Evolutionary conservation across 176 grass and related monocot species (phyloP).

Genomic region (Hyparrhenia diplandra): DNA sequence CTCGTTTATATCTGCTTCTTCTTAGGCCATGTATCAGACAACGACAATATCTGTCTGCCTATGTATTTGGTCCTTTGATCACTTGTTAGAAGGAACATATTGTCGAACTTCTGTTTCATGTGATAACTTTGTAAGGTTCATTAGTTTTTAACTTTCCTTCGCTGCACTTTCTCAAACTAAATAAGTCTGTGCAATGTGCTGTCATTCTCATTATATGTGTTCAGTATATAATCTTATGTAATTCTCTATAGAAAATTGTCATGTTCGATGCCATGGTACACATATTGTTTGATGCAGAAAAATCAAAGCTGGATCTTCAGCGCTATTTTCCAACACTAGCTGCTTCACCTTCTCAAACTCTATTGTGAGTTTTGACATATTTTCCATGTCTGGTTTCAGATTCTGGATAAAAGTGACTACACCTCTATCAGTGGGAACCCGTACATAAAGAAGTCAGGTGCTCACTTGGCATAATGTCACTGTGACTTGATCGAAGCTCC

Average conservation of each 20-base stretch:
- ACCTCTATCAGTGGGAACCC: constrained; percentile 67
- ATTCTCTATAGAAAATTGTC: background rate
- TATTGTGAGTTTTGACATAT: background rate
- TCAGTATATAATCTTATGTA: background rate
- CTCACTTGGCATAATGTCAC: background rate
- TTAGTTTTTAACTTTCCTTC: background rate
- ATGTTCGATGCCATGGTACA: background rate
- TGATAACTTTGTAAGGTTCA: background rate
- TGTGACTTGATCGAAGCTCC: background rate
- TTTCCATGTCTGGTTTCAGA: constrained; percentile 31
- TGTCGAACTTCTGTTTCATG: background rate
- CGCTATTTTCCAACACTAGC: background rate
- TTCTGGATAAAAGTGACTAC: constrained; percentile 68
- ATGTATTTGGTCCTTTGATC: background rate
- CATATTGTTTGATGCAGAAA: background rate
- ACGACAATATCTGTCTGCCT: background rate
- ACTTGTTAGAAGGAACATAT: background rate
- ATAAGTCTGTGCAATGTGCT: background rate
- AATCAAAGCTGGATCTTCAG: background rate
- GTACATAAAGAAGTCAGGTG: constrained; percentile 94
- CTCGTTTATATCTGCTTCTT: background rate
- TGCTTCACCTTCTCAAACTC: background rate
- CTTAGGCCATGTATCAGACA: background rate
- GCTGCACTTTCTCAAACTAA: background rate
- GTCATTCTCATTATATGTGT: background rate